Evolutionary conservation across 768 basidiomycete species (phyloP).

Genomic region (Calocybe indica): DNA sequence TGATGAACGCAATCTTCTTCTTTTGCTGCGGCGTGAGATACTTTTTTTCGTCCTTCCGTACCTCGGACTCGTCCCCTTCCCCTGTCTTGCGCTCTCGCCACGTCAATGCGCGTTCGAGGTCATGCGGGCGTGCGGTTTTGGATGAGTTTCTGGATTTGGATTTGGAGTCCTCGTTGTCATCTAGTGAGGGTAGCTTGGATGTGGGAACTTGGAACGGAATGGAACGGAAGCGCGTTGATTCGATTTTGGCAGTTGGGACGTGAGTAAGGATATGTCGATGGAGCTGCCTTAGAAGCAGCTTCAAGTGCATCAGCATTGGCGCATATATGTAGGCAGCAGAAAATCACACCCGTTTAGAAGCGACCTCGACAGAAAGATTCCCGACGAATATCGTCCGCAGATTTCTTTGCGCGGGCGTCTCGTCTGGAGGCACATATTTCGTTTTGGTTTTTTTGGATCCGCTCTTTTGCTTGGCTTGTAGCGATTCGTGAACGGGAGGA

Average conservation of each 20-base stretch:
- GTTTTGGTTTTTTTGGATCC: slow-evolving; percentile 16
- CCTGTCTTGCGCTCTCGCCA: slow-evolving; percentile 50
- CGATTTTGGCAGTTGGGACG: slow-evolving; percentile 75
- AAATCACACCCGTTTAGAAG: slow-evolving; percentile 63
- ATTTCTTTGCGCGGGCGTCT: slow-evolving; percentile 70
- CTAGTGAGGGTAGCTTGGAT: slow-evolving; percentile 35
- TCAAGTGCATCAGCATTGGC: slow-evolving; percentile 2
- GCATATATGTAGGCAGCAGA: not conserved
- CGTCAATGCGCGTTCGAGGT: slow-evolving; percentile 49
- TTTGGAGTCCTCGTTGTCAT: slow-evolving; percentile 26
- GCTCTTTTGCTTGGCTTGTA: slow-evolving; percentile 32
- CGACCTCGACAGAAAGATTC: slow-evolving; percentile 74
- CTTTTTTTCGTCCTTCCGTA: slow-evolving; percentile 46
- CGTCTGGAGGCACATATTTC: slow-evolving; percentile 58
- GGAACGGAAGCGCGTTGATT: slow-evolving; percentile 91
- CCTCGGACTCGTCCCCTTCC: slow-evolving; percentile 33
- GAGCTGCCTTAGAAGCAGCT: slow-evolving; percentile 75
- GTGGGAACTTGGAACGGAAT: slow-evolving; percentile 86
- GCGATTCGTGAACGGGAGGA: slow-evolving; percentile 54
- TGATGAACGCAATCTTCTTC: slow-evolving; percentile 92
- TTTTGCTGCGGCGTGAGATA: slow-evolving; percentile 82
- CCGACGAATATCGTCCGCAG: slow-evolving; percentile 89
- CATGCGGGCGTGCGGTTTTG: slow-evolving; percentile 40
- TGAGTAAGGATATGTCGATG: slow-evolving; percentile 69
- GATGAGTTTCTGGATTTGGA: slow-evolving; percentile 22